A percentile compares a stretch with the other conserved stretches of the same genome.
Evolutionary conservation across 441 rosid species (phyloP).

Genomic region (Corymbia calophylla): DNA sequence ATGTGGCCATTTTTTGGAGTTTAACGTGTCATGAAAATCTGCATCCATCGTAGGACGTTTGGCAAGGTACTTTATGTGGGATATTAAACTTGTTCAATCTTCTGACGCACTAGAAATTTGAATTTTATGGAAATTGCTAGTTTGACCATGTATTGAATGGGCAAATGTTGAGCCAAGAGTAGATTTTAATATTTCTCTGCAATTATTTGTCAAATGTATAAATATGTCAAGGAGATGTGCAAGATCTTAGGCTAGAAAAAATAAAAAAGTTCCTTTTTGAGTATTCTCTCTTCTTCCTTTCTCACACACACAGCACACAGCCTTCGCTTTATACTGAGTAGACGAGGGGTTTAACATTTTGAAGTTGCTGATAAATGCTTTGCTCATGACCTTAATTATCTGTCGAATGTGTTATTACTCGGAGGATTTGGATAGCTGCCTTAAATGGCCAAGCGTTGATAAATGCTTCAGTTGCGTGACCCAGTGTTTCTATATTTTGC

Average conservation of each 20-base stretch:
- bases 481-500: conserved; percentile 10
- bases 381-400: background rate
- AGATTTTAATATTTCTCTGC: background rate
- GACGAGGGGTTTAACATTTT: background rate
- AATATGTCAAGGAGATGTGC: background rate
- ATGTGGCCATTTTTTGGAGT: background rate
- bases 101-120: background rate
- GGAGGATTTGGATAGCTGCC: background rate
- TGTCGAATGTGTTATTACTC: background rate
- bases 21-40: background rate
- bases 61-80: background rate
- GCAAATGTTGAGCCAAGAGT: background rate
- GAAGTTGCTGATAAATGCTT: background rate
- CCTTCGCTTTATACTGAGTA: background rate
- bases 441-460: background rate
- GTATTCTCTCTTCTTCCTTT: background rate
- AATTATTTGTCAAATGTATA: background rate
- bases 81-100: background rate
- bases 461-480: background rate
- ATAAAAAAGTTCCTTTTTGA: background rate
- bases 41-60: background rate
- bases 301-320: background rate
- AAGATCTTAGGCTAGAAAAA: background rate
- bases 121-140: background rate
- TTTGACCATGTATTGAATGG: background rate